These are phyloP conservation scores for Ogataea pignaliae DNA, from an alignment of 805 yeast species.

Conservation along the genomic window DNA sequence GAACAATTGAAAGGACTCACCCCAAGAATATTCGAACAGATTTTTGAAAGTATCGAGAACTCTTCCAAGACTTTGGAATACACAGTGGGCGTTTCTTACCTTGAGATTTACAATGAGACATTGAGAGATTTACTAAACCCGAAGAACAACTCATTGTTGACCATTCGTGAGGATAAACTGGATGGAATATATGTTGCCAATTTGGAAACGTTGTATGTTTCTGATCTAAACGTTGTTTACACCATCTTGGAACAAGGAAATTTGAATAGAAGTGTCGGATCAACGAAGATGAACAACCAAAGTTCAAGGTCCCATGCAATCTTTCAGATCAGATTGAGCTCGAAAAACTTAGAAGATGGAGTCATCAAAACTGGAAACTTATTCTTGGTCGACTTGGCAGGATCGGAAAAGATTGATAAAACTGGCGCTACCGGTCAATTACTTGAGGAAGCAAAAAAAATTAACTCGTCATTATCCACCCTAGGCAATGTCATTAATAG, in stretches of 20 bases:
- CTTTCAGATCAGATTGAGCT: constrained; percentile 63
- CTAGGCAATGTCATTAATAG: constrained; percentile 80
- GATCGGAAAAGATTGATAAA: constrained; percentile 75
- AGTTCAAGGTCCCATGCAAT: constrained; percentile 81
- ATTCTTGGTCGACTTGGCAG: constrained; percentile 80
- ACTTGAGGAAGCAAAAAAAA: constrained; percentile 78
- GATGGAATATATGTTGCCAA: constrained; percentile 71
- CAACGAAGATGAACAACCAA: constrained; percentile 67
- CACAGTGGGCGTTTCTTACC: constrained; percentile 62
- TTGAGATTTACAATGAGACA: constrained; percentile 81
- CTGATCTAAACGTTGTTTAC: constrained; percentile 54
- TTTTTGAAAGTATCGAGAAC: constrained; percentile 51
- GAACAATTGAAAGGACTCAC: constrained; percentile 53
- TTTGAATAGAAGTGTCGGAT: constrained; percentile 47
- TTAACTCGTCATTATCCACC: constrained; percentile 72
- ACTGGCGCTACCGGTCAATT: constrained; percentile 75
- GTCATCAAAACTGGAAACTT: constrained; percentile 58
- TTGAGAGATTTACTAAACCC: constrained; percentile 65
- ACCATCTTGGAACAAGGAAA: constrained; percentile 57
- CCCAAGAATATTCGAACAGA: constrained; percentile 64
- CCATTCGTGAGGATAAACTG: constrained; percentile 59
- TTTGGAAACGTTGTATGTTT: constrained; percentile 57
- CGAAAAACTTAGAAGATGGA: constrained; percentile 51
- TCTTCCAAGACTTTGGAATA: constrained; percentile 54
- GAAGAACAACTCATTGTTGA: constrained; percentile 32